Percentiles rank a stretch among this genome's conserved stretches.
Conservation (phyloP, 306 rosid genomes). For the Cicer chorassanicum region DNA sequence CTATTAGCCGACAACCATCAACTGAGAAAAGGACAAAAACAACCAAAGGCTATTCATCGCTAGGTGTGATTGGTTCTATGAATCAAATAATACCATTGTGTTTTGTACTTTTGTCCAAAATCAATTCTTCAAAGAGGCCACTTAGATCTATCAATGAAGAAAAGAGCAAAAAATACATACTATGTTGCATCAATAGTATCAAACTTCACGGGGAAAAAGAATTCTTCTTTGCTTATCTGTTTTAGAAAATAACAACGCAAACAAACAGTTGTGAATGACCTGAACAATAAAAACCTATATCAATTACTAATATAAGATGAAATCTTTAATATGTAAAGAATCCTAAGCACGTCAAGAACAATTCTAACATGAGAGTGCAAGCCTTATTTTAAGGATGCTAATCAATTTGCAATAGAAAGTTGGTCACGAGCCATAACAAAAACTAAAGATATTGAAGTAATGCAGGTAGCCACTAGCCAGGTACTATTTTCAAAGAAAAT, state of each 20-base stretch:
- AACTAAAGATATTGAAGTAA: not conserved
- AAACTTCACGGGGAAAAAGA: not conserved
- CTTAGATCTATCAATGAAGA: not conserved
- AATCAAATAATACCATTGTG: not conserved
- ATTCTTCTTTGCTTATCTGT: not conserved
- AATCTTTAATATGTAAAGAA: constrained; percentile 2
- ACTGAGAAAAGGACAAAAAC: not conserved
- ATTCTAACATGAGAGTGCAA: not conserved
- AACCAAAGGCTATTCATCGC: not conserved
- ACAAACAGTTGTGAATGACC: not conserved
- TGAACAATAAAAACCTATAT: not conserved
- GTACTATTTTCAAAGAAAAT: not conserved
- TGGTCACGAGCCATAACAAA: not conserved
- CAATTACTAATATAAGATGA: not conserved
- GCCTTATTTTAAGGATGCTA: not conserved
- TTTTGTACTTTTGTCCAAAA: not conserved
- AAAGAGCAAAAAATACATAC: not conserved
- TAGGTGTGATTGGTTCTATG: not conserved
- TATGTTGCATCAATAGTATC: not conserved
- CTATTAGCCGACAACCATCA: constrained; percentile 9
- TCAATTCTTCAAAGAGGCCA: not conserved
- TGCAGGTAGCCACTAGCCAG: too few relatives aligned
- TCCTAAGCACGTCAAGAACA: not conserved
- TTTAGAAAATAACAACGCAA: constrained; percentile 9
- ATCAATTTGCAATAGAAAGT: constrained; percentile 25